A percentile compares a stretch with the other conserved stretches of the same genome.
Evolutionary conservation across 163 green algal species (phyloP).

Genomic region (Prototheca wickerhamii): DNA sequence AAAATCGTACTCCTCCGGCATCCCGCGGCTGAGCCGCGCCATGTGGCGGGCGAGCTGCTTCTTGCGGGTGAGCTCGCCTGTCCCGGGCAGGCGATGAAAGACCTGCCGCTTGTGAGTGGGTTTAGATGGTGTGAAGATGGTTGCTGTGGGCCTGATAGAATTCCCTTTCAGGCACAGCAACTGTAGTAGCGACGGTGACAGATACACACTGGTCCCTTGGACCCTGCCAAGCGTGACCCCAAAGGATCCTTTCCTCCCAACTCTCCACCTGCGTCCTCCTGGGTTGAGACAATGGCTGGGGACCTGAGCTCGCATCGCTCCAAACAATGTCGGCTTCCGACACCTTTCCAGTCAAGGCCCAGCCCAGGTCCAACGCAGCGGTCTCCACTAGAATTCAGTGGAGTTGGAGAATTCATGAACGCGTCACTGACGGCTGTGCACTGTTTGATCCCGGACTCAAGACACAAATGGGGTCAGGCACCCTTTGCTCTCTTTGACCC

Average conservation of each 20-base stretch:
- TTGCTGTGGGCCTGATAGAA: too few species aligned
- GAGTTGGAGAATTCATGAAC: too few species aligned
- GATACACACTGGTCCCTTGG: neutral
- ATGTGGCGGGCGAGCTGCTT: constrained; percentile 20
- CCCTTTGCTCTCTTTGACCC: too few species aligned
- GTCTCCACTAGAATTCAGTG: too few species aligned
- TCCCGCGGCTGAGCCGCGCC: constrained; percentile 1
- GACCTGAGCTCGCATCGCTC: neutral
- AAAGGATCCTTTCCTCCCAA: neutral
- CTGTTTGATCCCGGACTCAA: too few species aligned
- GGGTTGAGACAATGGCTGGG: too few species aligned
- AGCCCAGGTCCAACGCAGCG: too few species aligned
- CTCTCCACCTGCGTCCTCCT: neutral
- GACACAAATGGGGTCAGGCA: too few species aligned
- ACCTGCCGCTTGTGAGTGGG: constrained; percentile 4
- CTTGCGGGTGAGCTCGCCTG: constrained; percentile 20
- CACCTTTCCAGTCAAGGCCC: neutral
- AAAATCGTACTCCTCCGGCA: constrained; percentile 13
- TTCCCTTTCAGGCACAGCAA: neutral
- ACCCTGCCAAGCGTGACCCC: neutral
- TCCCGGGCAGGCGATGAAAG: constrained; percentile 21
- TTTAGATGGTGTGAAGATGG: neutral
- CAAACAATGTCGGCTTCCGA: neutral
- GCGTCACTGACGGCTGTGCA: too few species aligned
- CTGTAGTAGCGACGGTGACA: neutral